These are phyloP conservation scores for Aristolochia contorta DNA, from an alignment of 164 flowering plant genomes.

Conservation along the genomic window DNA sequence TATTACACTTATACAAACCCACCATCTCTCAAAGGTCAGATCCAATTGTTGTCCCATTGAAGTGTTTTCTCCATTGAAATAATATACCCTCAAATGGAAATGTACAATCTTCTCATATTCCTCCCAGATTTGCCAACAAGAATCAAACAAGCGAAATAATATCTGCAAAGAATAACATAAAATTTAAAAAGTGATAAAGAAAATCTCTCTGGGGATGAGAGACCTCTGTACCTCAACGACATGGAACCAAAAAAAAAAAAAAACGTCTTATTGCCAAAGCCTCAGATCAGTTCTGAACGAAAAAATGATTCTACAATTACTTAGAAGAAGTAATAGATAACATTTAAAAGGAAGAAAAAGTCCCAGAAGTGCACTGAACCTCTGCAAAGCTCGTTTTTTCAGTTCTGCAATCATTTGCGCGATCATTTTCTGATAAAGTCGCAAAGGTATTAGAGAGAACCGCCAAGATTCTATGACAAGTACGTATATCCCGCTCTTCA, in stretches of 20 bases:
- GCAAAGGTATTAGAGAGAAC: constrained; percentile 76
- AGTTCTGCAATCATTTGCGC: no score
- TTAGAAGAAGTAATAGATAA: neutral
- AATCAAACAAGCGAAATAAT: constrained; percentile 73
- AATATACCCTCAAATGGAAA: constrained; percentile 46
- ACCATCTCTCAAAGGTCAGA: constrained; percentile 83
- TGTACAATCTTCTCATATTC: constrained; percentile 61
- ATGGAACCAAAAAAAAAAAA: neutral
- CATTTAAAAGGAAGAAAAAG: neutral
- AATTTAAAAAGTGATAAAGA: neutral
- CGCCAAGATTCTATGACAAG: constrained; percentile 79
- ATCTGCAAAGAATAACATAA: constrained; percentile 46
- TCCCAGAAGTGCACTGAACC: constrained; percentile 26
- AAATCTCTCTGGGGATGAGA: no score
- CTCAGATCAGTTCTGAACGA: no score
- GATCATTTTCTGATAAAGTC: no score
- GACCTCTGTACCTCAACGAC: neutral
- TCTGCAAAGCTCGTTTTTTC: constrained; percentile 76
- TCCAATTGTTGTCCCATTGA: constrained; percentile 44
- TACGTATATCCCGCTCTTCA: constrained; percentile 67
- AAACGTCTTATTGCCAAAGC: no score
- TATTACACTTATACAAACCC: constrained; percentile 68
- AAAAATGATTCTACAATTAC: no score
- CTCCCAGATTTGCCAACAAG: constrained; percentile 90
- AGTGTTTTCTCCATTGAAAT: constrained; percentile 26